Conservation (phyloP, 2,329 filamentous ascomycete genomes). For the Juglanconis sp. region DNA sequence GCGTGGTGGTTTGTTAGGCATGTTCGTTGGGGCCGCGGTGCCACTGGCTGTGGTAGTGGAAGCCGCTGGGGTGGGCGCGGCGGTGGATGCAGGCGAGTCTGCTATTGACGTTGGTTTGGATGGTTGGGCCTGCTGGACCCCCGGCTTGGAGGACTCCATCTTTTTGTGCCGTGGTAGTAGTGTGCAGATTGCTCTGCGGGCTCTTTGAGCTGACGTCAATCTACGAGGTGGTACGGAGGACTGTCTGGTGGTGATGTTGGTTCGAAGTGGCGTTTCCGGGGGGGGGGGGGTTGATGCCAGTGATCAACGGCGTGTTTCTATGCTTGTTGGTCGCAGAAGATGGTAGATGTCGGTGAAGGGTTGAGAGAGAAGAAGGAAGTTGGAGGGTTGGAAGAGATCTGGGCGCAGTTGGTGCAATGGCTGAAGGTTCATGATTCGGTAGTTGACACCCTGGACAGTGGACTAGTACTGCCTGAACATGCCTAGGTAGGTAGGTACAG, state of each 20-base stretch:
- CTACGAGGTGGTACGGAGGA: too few relatives aligned
- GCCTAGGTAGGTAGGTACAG: too few relatives aligned
- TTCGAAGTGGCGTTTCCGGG: too few relatives aligned
- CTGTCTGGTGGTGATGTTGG: too few relatives aligned
- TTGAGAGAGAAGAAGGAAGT: neutral
- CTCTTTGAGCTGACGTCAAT: neutral
- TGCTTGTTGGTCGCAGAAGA: too few relatives aligned
- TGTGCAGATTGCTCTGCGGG: neutral
- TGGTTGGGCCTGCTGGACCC: slow-evolving; percentile 1
- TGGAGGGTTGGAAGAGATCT: neutral
- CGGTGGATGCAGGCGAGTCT: slow-evolving; percentile 3
- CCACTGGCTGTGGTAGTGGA: neutral
- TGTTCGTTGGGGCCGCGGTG: neutral
- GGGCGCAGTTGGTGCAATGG: too few relatives aligned
- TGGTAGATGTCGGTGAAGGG: too few relatives aligned
- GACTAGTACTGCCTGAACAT: too few relatives aligned
- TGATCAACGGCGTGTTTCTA: too few relatives aligned
- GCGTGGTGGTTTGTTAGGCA: slow-evolving; percentile 36
- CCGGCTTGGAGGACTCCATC: slow-evolving; percentile 7
- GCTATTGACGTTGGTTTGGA: neutral
- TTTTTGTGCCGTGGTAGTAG: neutral
- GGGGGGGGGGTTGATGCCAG: too few relatives aligned
- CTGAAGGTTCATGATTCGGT: neutral
- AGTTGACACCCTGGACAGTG: neutral
- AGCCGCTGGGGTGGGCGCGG: neutral